Conservation (phyloP, 2,329 filamentous ascomycete species). For the Camptophora hylomeconis region DNA sequence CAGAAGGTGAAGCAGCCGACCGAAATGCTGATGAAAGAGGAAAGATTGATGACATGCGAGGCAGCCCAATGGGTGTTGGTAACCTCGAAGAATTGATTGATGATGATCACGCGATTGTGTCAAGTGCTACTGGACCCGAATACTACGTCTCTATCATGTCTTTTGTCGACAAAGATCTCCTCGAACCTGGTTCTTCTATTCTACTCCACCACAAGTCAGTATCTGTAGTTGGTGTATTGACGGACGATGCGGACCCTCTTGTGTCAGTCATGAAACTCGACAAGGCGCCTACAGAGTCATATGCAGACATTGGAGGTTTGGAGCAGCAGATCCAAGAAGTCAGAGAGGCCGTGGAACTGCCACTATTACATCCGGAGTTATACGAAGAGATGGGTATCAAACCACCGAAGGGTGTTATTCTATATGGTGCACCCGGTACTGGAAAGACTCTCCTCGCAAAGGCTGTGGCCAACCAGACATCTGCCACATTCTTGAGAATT, state of each 20-base stretch:
- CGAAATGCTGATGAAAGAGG: slow-evolving; percentile 88
- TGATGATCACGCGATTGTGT: slow-evolving; percentile 97
- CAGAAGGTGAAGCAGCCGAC: slow-evolving; percentile 66
- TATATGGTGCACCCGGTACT: slow-evolving; percentile 93
- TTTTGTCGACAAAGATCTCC: slow-evolving; percentile 95
- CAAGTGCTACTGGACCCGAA: slow-evolving; percentile 90
- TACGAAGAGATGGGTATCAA: slow-evolving; percentile 99
- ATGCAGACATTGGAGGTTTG: slow-evolving; percentile 94
- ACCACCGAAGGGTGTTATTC: slow-evolving; percentile 96
- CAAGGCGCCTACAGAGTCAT: slow-evolving; percentile 95
- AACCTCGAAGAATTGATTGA: slow-evolving; percentile 98
- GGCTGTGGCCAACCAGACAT: slow-evolving; percentile 97
- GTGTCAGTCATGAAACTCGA: slow-evolving; percentile 99
- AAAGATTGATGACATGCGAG: slow-evolving; percentile 94
- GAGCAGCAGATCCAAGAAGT: slow-evolving; percentile 96
- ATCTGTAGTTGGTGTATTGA: slow-evolving; percentile 92
- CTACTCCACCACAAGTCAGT: slow-evolving; percentile 95
- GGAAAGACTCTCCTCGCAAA: slow-evolving; percentile 94
- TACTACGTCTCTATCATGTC: slow-evolving; percentile 99
- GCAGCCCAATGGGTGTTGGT: slow-evolving; percentile 95
- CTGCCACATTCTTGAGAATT: slow-evolving; percentile 92
- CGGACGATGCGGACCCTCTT: slow-evolving; percentile 86
- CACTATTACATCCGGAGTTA: slow-evolving; percentile 84
- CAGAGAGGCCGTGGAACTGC: slow-evolving; percentile 89
- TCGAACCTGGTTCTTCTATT: slow-evolving; percentile 92